Base-by-base conservation (phyloP, 768 basidiomycete genomes). In the Mycena chlorophos region DNA sequence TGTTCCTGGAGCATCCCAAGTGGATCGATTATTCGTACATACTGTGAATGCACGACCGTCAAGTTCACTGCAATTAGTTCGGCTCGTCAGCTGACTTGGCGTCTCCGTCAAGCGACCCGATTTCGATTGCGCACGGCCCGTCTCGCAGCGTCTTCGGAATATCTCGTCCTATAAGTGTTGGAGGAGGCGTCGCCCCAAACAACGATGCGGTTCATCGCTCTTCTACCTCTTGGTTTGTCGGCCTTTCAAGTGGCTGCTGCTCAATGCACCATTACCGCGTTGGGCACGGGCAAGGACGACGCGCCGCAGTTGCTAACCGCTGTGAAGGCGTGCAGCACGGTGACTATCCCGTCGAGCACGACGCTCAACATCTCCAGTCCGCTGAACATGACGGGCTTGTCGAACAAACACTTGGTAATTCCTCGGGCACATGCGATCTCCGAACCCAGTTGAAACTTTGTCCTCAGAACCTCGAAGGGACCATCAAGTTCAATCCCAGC, bases 21-120 rank as follows among this genome's bases (percentile, higher is more conserved):
- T 87, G 85, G 85, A 80, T 86, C 47, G 85, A 87, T 60, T 77
- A 67, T 58, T 64, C 49, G 0, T 85, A 86, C 58, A 37, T 65
- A 38, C 72, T 69, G 54, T 81, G 61, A 73, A n/a, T 12, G 8
- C 39, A 12, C 13, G 39, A 13, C 19, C 13, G 19, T 40, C 13
- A 13, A 12, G 10, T 40, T 40, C 31, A 34, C 17, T 34, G 31
- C 31, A 34, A 34, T 34, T 8, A n/a, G n/a, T n/a, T n/a, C n/a
- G n/a, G n/a, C n/a, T n/a, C n/a, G n/a, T n/a, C n/a, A n/a, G n/a
- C n/a, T n/a, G n/a, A n/a, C n/a, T n/a, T n/a, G n/a, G n/a, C n/a
- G n/a, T 34, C 40, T 19, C 40, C 23, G 27, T 25, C 45, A 46
- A 25, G 45, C 13, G 45, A 27, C 45, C 45, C 12, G 20, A 28